A percentile compares a stretch with the other conserved stretches of the same genome.
Evolutionary conservation across 2,329 filamentous ascomycete genomes (phyloP).

Genomic region (Arthrinium puccinioides): DNA sequence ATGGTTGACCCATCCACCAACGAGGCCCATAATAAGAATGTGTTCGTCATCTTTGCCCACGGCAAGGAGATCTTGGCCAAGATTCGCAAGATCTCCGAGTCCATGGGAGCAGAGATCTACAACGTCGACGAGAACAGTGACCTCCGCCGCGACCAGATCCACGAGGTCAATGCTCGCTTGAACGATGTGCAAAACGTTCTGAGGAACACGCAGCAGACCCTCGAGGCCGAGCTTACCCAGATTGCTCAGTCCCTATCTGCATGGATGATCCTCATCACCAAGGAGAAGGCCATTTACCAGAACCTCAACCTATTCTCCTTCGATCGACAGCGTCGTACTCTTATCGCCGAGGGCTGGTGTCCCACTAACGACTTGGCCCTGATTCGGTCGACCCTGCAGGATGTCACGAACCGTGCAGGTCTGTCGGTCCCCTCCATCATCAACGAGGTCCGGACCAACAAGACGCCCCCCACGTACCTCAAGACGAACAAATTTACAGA

Average conservation of each 20-base stretch:
- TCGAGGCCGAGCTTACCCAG: conserved; percentile 87
- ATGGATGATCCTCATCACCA: conserved; percentile 97
- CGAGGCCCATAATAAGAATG: conserved; percentile 90
- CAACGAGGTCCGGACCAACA: conserved; percentile 94
- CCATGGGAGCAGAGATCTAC: conserved; percentile 91
- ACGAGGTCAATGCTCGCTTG: conserved; percentile 91
- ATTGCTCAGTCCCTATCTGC: conserved; percentile 88
- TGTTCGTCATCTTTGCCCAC: conserved; percentile 98
- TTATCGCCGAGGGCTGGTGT: conserved; percentile 97
- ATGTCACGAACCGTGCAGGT: conserved; percentile 93
- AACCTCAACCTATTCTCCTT: conserved; percentile 96
- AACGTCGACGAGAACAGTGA: conserved; percentile 97
- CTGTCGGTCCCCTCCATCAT: conserved; percentile 97
- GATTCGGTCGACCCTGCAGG: conserved; percentile 89
- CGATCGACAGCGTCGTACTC: conserved; percentile 86
- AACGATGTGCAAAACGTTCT: conserved; percentile 88
- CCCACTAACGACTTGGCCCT: conserved; percentile 83
- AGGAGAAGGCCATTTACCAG: conserved; percentile 97
- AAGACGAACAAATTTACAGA: conserved; percentile 99
- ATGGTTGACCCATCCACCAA: conserved; percentile 90
- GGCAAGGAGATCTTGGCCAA: conserved; percentile 98
- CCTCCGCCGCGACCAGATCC: conserved; percentile 87
- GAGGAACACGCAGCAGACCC: conserved; percentile 87
- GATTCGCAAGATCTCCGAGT: conserved; percentile 98
- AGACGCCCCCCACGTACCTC: conserved; percentile 93